Conservation (phyloP, 2,329 filamentous ascomycete genomes). For the Ceratocystis eucalypticola region DNA sequence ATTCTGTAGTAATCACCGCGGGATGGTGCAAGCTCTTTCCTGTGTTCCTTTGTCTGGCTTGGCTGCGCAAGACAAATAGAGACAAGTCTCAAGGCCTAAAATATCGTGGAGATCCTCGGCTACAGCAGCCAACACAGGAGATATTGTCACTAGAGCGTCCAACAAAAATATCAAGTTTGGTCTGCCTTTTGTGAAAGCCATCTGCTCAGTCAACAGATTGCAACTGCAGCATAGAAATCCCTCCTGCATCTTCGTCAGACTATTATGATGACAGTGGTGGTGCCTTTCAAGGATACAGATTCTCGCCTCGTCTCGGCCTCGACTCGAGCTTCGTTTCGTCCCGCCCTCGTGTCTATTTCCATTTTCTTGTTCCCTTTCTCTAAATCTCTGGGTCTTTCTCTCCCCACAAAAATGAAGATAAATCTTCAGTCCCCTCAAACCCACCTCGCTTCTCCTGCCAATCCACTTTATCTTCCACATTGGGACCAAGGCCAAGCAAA, state of each 20-base stretch:
- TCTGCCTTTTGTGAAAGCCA: too few species aligned
- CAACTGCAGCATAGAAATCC: too few species aligned
- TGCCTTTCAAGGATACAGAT: constrained; percentile 10
- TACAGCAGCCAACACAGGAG: not conserved
- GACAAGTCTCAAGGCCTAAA: not conserved
- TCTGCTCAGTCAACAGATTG: too few species aligned
- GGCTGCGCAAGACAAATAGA: not conserved
- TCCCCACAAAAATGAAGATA: too few species aligned
- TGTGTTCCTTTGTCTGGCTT: not conserved
- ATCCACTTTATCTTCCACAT: not conserved
- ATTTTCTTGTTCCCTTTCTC: not conserved
- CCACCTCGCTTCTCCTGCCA: not conserved
- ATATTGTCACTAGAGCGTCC: not conserved
- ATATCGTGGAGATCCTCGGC: not conserved
- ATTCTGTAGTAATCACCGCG: too few species aligned
- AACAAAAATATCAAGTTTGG: too few species aligned
- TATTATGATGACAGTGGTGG: too few species aligned
- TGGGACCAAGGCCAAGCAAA: too few species aligned
- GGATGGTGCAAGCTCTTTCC: too few species aligned
- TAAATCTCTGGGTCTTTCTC: not conserved
- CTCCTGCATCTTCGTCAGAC: too few species aligned
- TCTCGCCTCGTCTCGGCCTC: constrained; percentile 12
- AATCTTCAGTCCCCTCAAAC: not conserved
- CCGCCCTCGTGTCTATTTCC: not conserved
- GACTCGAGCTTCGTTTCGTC: constrained; percentile 15